Base-by-base conservation (phyloP, 331 rosid genomes). In the Rosa hybrid region DNA sequence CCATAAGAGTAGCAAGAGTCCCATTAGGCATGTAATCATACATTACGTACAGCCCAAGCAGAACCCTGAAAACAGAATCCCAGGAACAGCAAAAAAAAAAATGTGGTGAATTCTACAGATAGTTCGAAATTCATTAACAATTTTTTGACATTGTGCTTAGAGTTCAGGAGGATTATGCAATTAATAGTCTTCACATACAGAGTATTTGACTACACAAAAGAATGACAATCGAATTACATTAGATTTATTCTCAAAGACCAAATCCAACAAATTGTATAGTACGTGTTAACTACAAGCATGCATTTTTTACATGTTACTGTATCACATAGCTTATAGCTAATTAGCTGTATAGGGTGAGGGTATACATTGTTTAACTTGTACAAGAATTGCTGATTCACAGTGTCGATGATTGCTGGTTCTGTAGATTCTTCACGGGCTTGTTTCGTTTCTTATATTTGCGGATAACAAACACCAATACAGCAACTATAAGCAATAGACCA, bases 381-480 rank as follows among this genome's bases (percentile, higher is more conserved):
- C 72, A 62, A 62, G 60, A 17, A 63, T 18, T 46, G 5, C 10
- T 63, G 48, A 6, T 10, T 45, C 12, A 44, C 16, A 53, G 72
- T 42, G 16, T 30, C 8, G 39, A 70, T 2, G 65, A 42, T 42
- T 5, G 25, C 27, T 39, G 44, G 50, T 59, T 75, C 44, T 42
- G 56, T 56, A 44, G 9, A 48, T 20, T 77, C 41, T 65, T 65
- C 39, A 7, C 18, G 4, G 1, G 21, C 63, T 65, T 64, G 20
- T 65, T 77, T 34, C 64, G 64, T 65, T 56, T 65, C 70, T 21
- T 67, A 39, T 1, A 77, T n/a, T 53, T 77, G 44, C 74, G 49
- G 30, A 49, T 38, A 23, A 34, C 64, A 12, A 51, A 38, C 62
- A 49, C 74, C 46, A 65, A 20, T 50, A 64, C 27, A 12, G 12